Evolutionary conservation across 371 early-diverging fungal genomes (phyloP).

Genomic region (Dentiscutata heterogama): DNA sequence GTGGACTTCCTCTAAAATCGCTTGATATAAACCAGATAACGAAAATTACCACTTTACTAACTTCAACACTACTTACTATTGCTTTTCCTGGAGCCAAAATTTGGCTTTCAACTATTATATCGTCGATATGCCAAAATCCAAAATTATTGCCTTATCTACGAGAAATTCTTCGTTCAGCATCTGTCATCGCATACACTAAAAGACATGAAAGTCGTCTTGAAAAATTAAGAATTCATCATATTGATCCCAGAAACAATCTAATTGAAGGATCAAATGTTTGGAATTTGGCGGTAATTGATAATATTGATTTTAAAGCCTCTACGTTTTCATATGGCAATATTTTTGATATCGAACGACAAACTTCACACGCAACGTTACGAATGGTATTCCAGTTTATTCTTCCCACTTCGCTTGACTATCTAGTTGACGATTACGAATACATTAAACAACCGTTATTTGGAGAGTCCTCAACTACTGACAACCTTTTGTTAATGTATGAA

Average conservation of each 20-base stretch:
- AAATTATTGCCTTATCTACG: no score
- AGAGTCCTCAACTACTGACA: no score
- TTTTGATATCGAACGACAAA: neutral
- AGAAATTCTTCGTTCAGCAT: no score
- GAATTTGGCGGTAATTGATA: constrained; percentile 5
- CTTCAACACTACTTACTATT: no score
- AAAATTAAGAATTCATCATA: neutral
- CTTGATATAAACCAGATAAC: no score
- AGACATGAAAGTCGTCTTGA: neutral
- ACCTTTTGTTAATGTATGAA: no score
- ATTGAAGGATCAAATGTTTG: neutral
- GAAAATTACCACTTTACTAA: no score
- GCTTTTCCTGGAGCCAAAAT: no score
- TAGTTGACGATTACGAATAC: neutral
- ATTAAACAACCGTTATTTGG: neutral
- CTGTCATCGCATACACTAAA: neutral
- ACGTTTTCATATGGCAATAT: neutral
- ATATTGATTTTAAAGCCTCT: neutral
- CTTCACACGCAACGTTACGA: neutral
- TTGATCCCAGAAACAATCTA: neutral
- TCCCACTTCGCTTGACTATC: neutral
- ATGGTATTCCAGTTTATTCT: neutral
- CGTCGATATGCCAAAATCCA: no score
- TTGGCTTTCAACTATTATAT: no score
- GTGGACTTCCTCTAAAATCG: no score